Conservation (phyloP, 2,329 filamentous ascomycete genomes). For the Graphilbum ipis-grandicollis region DNA sequence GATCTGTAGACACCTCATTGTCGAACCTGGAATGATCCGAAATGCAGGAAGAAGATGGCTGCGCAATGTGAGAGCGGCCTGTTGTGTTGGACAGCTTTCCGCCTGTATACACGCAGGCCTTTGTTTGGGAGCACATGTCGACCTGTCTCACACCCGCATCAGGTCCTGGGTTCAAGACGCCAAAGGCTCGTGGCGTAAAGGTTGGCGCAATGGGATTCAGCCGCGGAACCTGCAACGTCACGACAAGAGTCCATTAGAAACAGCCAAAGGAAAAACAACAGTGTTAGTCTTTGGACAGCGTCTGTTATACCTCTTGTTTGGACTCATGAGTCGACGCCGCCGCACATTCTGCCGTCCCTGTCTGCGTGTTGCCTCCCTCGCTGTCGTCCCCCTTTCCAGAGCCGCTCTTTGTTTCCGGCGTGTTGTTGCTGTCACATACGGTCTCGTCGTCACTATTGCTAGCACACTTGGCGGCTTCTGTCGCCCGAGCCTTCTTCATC, state of each 20-base stretch:
- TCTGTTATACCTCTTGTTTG: conserved; percentile 30
- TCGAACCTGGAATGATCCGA: conserved; percentile 3
- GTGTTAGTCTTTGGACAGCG: conserved; percentile 18
- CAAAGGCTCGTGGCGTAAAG: conserved; percentile 30
- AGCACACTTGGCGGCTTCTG: background rate
- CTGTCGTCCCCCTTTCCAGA: background rate
- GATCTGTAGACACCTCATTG: background rate
- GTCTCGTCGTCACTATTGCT: background rate
- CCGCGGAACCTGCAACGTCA: conserved; percentile 26
- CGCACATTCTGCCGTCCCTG: background rate
- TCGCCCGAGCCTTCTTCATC: conserved; percentile 16
- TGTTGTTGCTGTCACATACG: background rate
- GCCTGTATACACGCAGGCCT: too few relatives aligned
- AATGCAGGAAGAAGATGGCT: background rate
- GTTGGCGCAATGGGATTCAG: conserved; percentile 37
- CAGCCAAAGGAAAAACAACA: conserved; percentile 21
- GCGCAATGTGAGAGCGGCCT: background rate
- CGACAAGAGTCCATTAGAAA: conserved; percentile 21
- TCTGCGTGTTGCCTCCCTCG: background rate
- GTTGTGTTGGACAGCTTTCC: background rate
- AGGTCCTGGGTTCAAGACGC: conserved; percentile 2
- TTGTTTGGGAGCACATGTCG: too few relatives aligned
- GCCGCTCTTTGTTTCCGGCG: too few relatives aligned
- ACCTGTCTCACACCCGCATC: too few relatives aligned
- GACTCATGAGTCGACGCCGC: conserved; percentile 15